Evolutionary conservation across 176 grass and related monocot genomes (phyloP).

Genomic region (Musa beccarii): DNA sequence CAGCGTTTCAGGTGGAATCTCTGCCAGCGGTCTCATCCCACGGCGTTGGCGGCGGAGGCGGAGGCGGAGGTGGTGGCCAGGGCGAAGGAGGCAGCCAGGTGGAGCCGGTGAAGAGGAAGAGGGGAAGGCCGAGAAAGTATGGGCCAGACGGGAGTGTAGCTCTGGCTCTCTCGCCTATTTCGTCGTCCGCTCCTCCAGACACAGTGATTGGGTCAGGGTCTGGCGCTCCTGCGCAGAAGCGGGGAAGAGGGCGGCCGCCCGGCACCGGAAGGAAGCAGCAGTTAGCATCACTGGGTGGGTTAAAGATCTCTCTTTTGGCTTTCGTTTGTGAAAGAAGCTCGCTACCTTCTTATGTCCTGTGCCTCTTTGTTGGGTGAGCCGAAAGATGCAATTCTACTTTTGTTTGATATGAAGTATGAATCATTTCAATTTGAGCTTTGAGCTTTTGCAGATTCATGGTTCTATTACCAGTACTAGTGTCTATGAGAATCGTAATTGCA

Average conservation of each 20-base stretch:
- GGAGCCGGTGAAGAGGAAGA: conserved; percentile 24
- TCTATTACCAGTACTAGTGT: background rate
- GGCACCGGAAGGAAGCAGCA: conserved; percentile 35
- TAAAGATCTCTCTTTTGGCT: background rate
- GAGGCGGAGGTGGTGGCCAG: background rate
- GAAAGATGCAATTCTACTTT: background rate
- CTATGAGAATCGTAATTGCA: background rate
- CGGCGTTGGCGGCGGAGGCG: background rate
- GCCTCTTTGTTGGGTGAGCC: background rate
- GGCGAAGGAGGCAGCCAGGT: background rate
- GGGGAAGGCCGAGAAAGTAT: conserved; percentile 25
- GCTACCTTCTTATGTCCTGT: background rate
- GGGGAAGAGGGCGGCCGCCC: conserved; percentile 1
- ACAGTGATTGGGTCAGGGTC: background rate
- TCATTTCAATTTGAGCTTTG: too few relatives aligned
- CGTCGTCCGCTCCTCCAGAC: conserved; percentile 9
- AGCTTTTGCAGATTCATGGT: background rate
- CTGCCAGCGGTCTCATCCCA: background rate
- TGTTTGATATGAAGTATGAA: background rate
- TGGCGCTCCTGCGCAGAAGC: conserved; percentile 1
- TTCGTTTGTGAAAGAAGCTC: background rate
- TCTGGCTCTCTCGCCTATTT: conserved; percentile 1
- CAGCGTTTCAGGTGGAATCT: conserved; percentile 16
- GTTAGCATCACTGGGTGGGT: conserved; percentile 35
- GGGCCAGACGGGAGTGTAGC: conserved; percentile 2